These are phyloP conservation scores for Aciculosporium take DNA, from an alignment of 2,329 filamentous ascomycete genomes.

Conservation along the genomic window DNA sequence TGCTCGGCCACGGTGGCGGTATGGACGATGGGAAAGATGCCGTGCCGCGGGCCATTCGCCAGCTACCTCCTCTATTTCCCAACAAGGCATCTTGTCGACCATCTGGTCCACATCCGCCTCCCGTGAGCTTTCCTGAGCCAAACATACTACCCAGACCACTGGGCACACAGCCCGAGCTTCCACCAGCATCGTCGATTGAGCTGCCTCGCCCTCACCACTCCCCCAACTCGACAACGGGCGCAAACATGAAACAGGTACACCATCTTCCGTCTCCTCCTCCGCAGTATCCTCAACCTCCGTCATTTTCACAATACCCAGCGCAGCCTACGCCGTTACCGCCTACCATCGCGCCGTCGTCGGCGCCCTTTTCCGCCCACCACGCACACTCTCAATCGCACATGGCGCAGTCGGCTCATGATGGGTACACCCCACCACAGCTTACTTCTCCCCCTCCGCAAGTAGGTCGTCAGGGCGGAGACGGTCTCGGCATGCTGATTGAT, in stretches of 20 bases:
- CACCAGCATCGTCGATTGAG: slow-evolving; percentile 6
- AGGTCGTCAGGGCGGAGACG: slow-evolving; percentile 15
- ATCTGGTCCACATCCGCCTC: background rate
- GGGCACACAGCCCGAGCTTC: slow-evolving; percentile 12
- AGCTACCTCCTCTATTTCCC: slow-evolving; percentile 7
- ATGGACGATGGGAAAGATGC: slow-evolving; percentile 34
- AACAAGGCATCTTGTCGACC: background rate
- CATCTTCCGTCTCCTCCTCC: slow-evolving; percentile 4
- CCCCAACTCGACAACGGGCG: background rate
- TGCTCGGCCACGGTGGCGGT: slow-evolving; percentile 27
- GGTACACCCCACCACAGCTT: slow-evolving; percentile 8
- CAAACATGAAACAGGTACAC: background rate
- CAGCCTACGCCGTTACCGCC: slow-evolving; percentile 10
- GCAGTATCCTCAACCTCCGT: slow-evolving; percentile 5
- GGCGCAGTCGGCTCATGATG: slow-evolving; percentile 4
- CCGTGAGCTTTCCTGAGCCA: slow-evolving; percentile 8
- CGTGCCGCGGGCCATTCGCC: slow-evolving; percentile 13
- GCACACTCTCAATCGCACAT: slow-evolving; percentile 8
- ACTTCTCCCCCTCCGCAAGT: slow-evolving; percentile 4
- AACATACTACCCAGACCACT: slow-evolving; percentile 11
- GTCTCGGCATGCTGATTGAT: slow-evolving; percentile 28
- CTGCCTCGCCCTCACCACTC: slow-evolving; percentile 5
- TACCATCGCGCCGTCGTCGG: slow-evolving; percentile 8
- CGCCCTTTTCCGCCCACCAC: slow-evolving; percentile 10
- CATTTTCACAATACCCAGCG: slow-evolving; percentile 4